Base-by-base conservation (phyloP, 2,329 filamentous ascomycete species). In the Nigrograna mackinnonii region DNA sequence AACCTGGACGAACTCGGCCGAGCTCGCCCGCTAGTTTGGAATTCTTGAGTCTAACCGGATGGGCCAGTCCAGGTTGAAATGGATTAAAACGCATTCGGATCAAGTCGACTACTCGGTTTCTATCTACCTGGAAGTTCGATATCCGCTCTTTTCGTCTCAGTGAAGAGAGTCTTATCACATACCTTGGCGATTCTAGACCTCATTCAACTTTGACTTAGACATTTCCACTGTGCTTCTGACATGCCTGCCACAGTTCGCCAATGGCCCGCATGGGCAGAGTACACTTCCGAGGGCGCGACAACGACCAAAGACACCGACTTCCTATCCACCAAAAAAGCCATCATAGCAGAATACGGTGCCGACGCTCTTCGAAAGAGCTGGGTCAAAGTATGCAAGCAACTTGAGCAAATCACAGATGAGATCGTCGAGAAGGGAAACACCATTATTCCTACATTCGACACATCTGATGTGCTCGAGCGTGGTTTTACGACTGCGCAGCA, bases 311-410 rank as follows among this genome's bases (percentile, higher is more conserved):
- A 38, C 22, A 31, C n/a, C 9, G 24, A 28, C 24, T 28, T 28
- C n/a, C 9, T 28, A 32, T 21, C 13, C 21, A 22, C 28, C 3
- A 74, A 73, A 50, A 58, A 59, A 37, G 54, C 59, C 1, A 66
- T 74, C 14, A 58, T 69, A 22, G 52, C 55, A 2, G 44, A 68
- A 26, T 73, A 70, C 36, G 70, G 71, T 4, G 55, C 60, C 21
- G 64, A 60, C 4, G 58, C 61, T 1, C 43, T 75, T 7, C 48
- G 47, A 5, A 40, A 58, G 44, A 67, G 67, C 49, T 75, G 71
- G 72, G 28, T 72, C 13, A 59, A 62, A 21, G 64, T 69, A 3
- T 74, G 72, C 50, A 50, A 65, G 11, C 38, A 64, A 2, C 58
- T 75, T 1, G 53, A 68, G 38, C 37, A 35, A 0, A 44, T 73